phyloP scores from a whole-genome alignment of 257 asterid species.

The Lycium barbarum region DNA sequence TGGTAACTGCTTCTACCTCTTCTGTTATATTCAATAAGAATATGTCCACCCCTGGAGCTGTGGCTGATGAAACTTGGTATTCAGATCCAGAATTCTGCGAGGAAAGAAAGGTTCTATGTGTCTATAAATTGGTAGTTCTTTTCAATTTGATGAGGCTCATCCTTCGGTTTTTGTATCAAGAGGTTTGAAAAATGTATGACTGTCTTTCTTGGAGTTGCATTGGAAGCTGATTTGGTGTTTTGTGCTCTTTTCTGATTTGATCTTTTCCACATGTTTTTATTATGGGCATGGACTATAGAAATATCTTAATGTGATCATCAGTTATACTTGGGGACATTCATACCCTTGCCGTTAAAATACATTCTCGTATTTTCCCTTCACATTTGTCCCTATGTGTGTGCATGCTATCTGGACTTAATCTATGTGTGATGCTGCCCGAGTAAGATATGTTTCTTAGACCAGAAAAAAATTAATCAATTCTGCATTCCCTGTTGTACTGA shows the following conservation, averaged over 20 bases:
- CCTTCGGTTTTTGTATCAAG: background rate
- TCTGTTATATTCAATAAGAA: conserved; percentile 39
- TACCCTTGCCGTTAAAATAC: background rate
- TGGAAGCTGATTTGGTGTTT: background rate
- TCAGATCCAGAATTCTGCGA: conserved; percentile 61
- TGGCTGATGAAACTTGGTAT: conserved; percentile 69
- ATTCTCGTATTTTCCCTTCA: background rate
- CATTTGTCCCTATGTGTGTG: background rate
- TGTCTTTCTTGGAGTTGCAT: conserved; percentile 17
- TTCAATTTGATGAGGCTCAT: background rate
- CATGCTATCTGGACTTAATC: background rate
- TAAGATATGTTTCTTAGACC: too few species aligned
- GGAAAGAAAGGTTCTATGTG: conserved; percentile 53
- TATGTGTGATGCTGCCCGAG: background rate
- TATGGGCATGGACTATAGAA: background rate
- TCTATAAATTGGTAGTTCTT: background rate
- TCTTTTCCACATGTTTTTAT: conserved; percentile 10
- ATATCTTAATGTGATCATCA: background rate
- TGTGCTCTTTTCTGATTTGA: background rate
- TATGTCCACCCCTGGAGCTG: conserved; percentile 38
- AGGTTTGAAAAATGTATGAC: background rate
- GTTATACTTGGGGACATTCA: background rate
- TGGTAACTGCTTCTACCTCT: conserved; percentile 58
- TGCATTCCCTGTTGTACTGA: too few species aligned
- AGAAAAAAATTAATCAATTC: too few species aligned